Conservation (phyloP, 2,329 filamentous ascomycete genomes). For the Zymoseptoria pseudotritici region DNA sequence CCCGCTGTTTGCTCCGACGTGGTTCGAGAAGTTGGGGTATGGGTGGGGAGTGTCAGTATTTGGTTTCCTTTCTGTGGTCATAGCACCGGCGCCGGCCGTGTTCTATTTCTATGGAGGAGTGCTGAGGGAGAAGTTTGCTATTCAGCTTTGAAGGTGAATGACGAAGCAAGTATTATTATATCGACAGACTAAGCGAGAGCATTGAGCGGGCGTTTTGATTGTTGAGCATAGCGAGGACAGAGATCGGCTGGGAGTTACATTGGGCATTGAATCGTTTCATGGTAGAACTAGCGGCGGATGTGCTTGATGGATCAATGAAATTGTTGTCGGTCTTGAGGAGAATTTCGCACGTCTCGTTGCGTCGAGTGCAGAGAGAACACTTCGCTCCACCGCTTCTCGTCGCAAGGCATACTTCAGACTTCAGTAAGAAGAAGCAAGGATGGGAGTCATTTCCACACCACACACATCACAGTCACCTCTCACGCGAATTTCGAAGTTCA, state of each 20-base stretch:
- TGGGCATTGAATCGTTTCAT: not conserved
- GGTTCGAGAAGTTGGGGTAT: constrained; percentile 41
- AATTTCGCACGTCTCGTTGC: not conserved
- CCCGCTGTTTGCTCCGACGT: constrained; percentile 37
- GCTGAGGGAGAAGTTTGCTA: constrained; percentile 40
- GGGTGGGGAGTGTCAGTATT: constrained; percentile 44
- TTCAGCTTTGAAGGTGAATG: constrained; percentile 24
- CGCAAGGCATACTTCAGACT: too few relatives aligned
- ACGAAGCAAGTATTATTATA: not conserved
- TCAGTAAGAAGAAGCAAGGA: not conserved
- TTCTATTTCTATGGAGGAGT: constrained; percentile 43
- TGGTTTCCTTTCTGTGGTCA: constrained; percentile 37
- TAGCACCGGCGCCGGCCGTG: constrained; percentile 44
- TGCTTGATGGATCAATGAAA: not conserved
- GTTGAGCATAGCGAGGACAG: not conserved
- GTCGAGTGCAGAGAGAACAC: not conserved
- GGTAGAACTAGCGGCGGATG: not conserved
- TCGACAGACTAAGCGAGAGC: not conserved
- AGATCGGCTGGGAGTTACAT: not conserved
- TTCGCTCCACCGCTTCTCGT: too few relatives aligned
- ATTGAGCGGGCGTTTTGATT: not conserved
- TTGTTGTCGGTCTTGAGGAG: not conserved
- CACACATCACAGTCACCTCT: not conserved
- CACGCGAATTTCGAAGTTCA: not conserved
- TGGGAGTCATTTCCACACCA: not conserved